These are phyloP conservation scores for Dendrobium nobile DNA, from an alignment of 106 monocot species.

Conservation along the genomic window DNA sequence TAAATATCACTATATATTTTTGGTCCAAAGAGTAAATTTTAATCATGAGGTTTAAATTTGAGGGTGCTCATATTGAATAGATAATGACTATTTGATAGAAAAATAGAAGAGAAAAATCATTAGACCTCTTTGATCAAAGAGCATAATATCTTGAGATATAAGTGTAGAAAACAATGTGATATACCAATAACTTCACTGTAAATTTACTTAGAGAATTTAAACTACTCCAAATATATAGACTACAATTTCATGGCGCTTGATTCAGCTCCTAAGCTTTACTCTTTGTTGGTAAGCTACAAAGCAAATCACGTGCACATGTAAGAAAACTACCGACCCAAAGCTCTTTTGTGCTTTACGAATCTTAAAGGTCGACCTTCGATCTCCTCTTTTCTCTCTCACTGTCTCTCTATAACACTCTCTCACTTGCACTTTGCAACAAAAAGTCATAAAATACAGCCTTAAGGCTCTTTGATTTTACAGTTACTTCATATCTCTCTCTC, in stretches of 20 bases:
- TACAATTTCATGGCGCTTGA: neutral
- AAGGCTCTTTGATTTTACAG: conserved; percentile 2
- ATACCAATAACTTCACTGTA: neutral
- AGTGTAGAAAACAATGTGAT: neutral
- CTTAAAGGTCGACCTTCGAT: neutral
- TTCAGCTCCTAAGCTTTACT: conserved; percentile 1
- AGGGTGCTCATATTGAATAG: too few species aligned
- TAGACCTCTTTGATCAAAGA: too few species aligned
- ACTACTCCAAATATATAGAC: neutral
- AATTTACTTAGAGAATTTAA: neutral
- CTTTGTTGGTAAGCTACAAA: conserved; percentile 31
- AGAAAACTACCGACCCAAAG: neutral
- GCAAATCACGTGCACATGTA: conserved; percentile 32
- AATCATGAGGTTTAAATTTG: too few species aligned
- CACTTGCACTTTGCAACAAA: neutral
- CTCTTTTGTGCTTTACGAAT: conserved; percentile 18
- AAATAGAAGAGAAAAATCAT: too few species aligned
- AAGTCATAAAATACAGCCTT: conserved; percentile 10
- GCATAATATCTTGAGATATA: too few species aligned
- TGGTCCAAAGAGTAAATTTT: too few species aligned
- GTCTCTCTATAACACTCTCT: conserved; percentile 9
- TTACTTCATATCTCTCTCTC: neutral
- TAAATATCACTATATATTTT: too few species aligned
- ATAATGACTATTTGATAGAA: too few species aligned
- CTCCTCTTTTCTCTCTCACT: neutral